These are phyloP conservation scores for Epichloe brachyelytri DNA, from an alignment of 2,329 filamentous ascomycete genomes.

Conservation along the genomic window DNA sequence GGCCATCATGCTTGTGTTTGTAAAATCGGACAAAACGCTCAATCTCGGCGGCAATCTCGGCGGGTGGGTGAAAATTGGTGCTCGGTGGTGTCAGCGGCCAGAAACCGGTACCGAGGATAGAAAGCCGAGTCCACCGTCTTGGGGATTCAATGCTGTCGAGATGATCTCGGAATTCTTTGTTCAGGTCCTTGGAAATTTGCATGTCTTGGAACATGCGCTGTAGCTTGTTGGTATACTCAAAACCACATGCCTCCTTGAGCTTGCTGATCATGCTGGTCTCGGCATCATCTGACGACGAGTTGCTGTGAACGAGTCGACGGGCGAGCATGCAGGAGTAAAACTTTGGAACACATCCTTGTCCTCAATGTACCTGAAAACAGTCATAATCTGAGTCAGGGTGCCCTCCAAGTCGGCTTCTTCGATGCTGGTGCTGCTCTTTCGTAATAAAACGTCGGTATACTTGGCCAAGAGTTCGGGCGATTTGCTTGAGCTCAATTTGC, in stretches of 20 bases:
- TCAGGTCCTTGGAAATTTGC: slow-evolving; percentile 96
- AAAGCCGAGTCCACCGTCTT: slow-evolving; percentile 76
- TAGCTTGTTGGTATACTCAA: slow-evolving; percentile 98
- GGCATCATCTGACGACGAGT: slow-evolving; percentile 89
- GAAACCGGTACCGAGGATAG: slow-evolving; percentile 90
- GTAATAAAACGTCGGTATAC: slow-evolving; percentile 83
- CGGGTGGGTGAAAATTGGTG: slow-evolving; percentile 78
- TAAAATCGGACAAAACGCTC: slow-evolving; percentile 88
- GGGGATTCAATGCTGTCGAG: slow-evolving; percentile 38
- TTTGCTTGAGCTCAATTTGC: slow-evolving; percentile 83
- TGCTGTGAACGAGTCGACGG: slow-evolving; percentile 86
- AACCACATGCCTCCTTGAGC: slow-evolving; percentile 94
- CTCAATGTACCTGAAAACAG: slow-evolving; percentile 99
- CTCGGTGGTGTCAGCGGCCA: slow-evolving; percentile 85
- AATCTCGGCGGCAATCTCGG: slow-evolving; percentile 73
- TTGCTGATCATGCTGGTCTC: slow-evolving; percentile 99
- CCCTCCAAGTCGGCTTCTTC: slow-evolving; percentile 91
- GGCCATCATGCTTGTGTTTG: slow-evolving; percentile 89
- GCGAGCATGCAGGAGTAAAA: slow-evolving; percentile 97
- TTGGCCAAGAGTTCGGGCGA: slow-evolving; percentile 92
- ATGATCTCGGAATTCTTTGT: slow-evolving; percentile 75
- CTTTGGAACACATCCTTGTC: slow-evolving; percentile 99
- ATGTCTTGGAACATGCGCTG: slow-evolving; percentile 99
- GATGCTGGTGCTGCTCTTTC: slow-evolving; percentile 83
- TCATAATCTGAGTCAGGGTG: slow-evolving; percentile 88